Percentiles rank a stretch among this genome's conserved stretches.
Conservation (phyloP, 2,329 filamentous ascomycete genomes). For the Amesomyces nigricolor region DNA sequence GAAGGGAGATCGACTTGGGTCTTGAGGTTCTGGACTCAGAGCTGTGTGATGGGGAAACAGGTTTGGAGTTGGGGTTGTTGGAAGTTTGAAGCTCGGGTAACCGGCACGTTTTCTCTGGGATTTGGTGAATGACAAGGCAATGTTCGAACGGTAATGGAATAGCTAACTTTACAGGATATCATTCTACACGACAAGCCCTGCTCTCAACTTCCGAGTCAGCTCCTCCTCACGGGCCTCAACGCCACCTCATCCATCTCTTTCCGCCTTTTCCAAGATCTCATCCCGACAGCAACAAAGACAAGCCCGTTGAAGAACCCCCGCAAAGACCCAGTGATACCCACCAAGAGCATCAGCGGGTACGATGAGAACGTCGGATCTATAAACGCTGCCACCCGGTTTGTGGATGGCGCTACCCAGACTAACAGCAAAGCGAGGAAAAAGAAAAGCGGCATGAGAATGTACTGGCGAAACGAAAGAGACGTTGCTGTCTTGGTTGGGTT, state of each 20-base stretch:
- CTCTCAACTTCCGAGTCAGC: background rate
- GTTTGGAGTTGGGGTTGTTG: no score
- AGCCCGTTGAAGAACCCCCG: conserved; percentile 36
- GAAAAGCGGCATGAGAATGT: conserved; percentile 35
- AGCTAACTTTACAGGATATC: no score
- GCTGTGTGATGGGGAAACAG: no score
- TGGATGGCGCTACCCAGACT: conserved; percentile 35
- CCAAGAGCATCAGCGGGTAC: conserved; percentile 30
- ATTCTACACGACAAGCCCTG: no score
- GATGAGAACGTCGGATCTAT: conserved; percentile 27
- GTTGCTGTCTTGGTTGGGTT: conserved; percentile 15
- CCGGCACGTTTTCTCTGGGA: no score
- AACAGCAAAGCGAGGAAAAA: conserved; percentile 33
- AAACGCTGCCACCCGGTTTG: conserved; percentile 33
- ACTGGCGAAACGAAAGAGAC: conserved; percentile 34
- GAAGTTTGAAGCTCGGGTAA: no score
- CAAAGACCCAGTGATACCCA: conserved; percentile 33
- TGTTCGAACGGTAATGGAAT: no score
- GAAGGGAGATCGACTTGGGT: no score
- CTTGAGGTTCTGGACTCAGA: no score
- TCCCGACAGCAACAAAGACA: conserved; percentile 34
- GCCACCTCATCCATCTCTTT: conserved; percentile 11
- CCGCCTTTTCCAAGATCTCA: conserved; percentile 28
- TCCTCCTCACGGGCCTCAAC: conserved; percentile 2
- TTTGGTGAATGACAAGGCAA: no score